These are phyloP conservation scores for Nicotiana sylvestris DNA, from an alignment of 257 asterid species.

Conservation along the genomic window DNA sequence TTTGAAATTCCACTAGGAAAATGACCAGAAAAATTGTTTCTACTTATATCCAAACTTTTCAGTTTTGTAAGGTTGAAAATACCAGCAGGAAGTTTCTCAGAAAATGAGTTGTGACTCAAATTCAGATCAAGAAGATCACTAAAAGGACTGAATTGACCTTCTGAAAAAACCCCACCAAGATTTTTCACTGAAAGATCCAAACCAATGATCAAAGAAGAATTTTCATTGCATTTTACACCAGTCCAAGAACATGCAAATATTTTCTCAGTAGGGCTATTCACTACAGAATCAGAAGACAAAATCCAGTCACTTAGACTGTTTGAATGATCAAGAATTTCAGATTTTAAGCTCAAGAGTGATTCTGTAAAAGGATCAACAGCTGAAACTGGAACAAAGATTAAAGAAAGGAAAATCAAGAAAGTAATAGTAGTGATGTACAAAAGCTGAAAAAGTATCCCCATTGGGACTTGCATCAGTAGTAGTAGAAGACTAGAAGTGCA, in stretches of 20 bases:
- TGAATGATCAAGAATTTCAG: constrained; percentile 56
- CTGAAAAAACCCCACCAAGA: constrained; percentile 71
- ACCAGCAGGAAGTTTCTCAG: constrained; percentile 50
- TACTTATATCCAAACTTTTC: constrained; percentile 60
- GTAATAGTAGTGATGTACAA: constrained; percentile 18
- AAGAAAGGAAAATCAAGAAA: constrained; percentile 26
- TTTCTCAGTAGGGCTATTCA: constrained; percentile 19
- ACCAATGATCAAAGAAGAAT: constrained; percentile 48
- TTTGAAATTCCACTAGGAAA: constrained; percentile 78
- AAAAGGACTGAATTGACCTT: constrained; percentile 47
- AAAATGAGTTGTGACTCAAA: constrained; percentile 74
- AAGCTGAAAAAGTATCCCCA: constrained; percentile 63
- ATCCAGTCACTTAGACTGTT: constrained; percentile 59
- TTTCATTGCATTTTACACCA: constrained; percentile 58
- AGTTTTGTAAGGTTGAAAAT: constrained; percentile 59
- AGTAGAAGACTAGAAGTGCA: constrained; percentile 28
- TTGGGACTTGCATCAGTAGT: constrained; percentile 57
- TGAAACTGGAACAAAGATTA: constrained; percentile 23
- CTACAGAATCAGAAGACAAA: constrained; percentile 32
- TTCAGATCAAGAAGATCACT: constrained; percentile 57
- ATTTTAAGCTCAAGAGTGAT: constrained; percentile 72
- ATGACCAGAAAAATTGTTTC: constrained; percentile 84
- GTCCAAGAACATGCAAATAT: constrained; percentile 79
- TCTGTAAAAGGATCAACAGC: constrained; percentile 72
- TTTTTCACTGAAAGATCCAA: constrained; percentile 76